Base-by-base conservation (phyloP, 352 stramenopile genomes). In the Pythium utonaiense region DNA sequence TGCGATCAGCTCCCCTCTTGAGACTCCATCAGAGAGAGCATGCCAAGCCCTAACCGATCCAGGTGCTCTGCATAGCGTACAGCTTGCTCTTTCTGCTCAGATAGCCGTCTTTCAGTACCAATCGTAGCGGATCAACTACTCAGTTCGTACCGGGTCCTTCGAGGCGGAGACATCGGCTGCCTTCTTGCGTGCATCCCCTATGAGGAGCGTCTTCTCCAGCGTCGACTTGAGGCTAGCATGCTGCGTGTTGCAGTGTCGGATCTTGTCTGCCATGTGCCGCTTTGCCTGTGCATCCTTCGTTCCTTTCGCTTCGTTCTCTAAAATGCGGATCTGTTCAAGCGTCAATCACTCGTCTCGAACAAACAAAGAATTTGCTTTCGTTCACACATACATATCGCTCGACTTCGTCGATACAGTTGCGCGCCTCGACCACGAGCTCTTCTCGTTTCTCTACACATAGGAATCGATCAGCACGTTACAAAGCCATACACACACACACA, bases 351-450 rank as follows among this genome's bases (percentile, higher is more conserved):
- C n/a, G n/a, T n/a, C n/a, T n/a, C n/a, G n/a, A n/a, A n/a, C n/a
- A n/a, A n/a, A n/a, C n/a, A n/a, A n/a, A n/a, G n/a, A n/a, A n/a
- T n/a, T n/a, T n/a, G n/a, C n/a, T n/a, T n/a, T n/a, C n/a, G n/a
- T n/a, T n/a, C 31, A 6, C 9, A 56, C 55, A 7, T 19, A 88
- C 80, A 54, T 88, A 90, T 70, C 80, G 80, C 50, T 90, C 80
- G n/a, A 84, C 80, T 84, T 90, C 80, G 28, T 81, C 78, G 19
- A 88, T 69, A 33, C 65, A 69, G 36, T 44, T 75, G 50, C 74
- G 77, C 5, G 78, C 78, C 17, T 71, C 57, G 19, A 84, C 69
- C 3, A 76, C 69, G 6, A 83, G 57, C 30, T 86, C 74, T 21
- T 90, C 78, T 10, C 77, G 69, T 42, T 61, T 68, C n/a, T 24